Evolutionary conservation across 1,139 yeast genomes (phyloP), one percentile per base, ranked within the genome.

Genomic region (Blastobotrys capitulatus): DNA sequence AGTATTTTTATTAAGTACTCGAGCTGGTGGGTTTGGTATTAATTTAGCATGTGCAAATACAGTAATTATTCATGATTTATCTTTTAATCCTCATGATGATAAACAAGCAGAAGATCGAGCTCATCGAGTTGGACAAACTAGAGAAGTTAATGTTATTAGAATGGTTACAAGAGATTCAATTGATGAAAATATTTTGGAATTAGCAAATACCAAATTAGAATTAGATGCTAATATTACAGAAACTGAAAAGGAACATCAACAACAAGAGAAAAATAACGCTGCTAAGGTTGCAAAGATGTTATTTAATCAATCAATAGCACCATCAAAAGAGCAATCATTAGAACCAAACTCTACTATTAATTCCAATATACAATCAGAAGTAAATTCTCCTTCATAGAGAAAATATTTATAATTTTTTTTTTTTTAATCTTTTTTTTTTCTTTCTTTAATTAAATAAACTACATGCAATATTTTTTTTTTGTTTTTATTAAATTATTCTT

Each of bases 101-200:
- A 86, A 85, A 63, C 99, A 92, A 70, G 99, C 99, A 0, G 98
- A 94, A 65, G 98, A 92, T 66, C 78, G 99, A 63, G 96, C 98
- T 0, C 99, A 92, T 67, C 79, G 99, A 66, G 96, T 94, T 26
- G 99, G 99, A 1, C 98, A 94, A 69, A 84, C 86, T 38, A 81
- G 85, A 52, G 92, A 86, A 46, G 99, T 94, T 19, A 73, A 76
- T 42, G 96, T 94, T 15, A 79, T 81, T 45, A 78, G 95, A 52
- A 71, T 94, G 59, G 85, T 94, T 51, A 78, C 86, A 10, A 76
- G 75, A 56, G 75, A 80, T 50, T 82, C 96, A 1, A 84, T 94
- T 38, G 99, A 92, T 60, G 97, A 92, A 65, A 88, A 85, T 59
- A 92, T 92, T 63, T 75, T 83, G 54, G 82, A 82, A 57, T 70